These are phyloP conservation scores for Volvox africanus DNA, from an alignment of 139 green algal genomes.

Conservation along the genomic window DNA sequence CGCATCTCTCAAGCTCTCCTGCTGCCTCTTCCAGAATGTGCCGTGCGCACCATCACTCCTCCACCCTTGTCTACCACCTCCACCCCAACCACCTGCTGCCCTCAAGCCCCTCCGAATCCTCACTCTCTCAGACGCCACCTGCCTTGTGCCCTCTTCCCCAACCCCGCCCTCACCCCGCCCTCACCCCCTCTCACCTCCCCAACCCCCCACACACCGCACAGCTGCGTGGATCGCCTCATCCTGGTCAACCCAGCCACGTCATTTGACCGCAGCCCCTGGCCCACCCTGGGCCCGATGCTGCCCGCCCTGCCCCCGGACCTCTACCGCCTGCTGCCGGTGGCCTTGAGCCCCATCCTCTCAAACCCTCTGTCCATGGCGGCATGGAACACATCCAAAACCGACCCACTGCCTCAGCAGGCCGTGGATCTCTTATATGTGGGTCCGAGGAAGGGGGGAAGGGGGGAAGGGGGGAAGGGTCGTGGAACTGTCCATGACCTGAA, in stretches of 20 bases:
- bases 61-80: background rate
- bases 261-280: slow-evolving; percentile 81
- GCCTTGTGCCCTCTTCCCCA: background rate
- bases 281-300: slow-evolving; percentile 77
- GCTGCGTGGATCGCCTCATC: slow-evolving; percentile 72
- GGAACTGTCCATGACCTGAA: too few species aligned
- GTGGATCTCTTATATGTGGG: slow-evolving; percentile 54
- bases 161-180: too few species aligned
- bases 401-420: slow-evolving; percentile 27
- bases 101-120: background rate
- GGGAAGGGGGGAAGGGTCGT: background rate
- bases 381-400: slow-evolving; percentile 26
- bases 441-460: background rate
- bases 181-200: background rate
- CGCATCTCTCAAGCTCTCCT: too few species aligned
- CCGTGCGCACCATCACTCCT: background rate
- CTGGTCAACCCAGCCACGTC: slow-evolving; percentile 93
- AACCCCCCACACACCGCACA: background rate
- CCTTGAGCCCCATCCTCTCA: slow-evolving; percentile 82
- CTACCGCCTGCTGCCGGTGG: slow-evolving; percentile 84
- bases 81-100: background rate
- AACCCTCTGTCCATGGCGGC: slow-evolving; percentile 85
- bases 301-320: slow-evolving; percentile 69
- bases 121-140: background rate
- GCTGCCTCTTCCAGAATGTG: too few species aligned